Evolutionary conservation across 345 rosid species (phyloP), one percentile per base, ranked within the genome.

Genomic region (Eutrema heterophyllum): DNA sequence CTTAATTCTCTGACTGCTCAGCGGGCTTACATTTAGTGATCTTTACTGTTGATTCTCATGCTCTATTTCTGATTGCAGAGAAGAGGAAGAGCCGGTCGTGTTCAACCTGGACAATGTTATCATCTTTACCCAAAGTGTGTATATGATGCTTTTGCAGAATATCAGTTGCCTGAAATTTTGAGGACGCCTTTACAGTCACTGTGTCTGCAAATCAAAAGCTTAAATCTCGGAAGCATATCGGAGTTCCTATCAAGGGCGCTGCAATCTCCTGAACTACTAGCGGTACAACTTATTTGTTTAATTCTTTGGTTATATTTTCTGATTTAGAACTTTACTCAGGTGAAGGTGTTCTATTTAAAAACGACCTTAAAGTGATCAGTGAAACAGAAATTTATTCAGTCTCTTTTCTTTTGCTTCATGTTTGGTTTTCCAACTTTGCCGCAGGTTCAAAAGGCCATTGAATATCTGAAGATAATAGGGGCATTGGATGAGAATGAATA

Each of bases 31-130:
- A 14, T 36, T 66, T 49, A 18, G 27, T n/a, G 35, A 13, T 21
- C 35, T 53, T 16, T 68, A 24, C 46, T 61, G 49, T 52, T 69
- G 54, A 62, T 64, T 67, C 27, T 55, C 55, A 59, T 77, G 58
- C 78, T 70, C 45, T 56, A 10, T 69, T 64, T 67, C 70, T 73
- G 56, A 67, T 69, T 81, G 67, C 75, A 93, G 98, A 85, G 98
- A 84, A 82, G 92, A 84, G 98, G 98, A 68, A 84, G 98, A 81
- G 96, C 97, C 36, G 97, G 98, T 35, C 92, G 98, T 70, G 94
- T 93, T 69, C 96, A 80, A 79, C 92, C 94, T 14, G 98, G 98
- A 68, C 94, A 87, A 80, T 89, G 97, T 68, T 91, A 86, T 81
- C 90, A 83, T 84, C 92, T 93, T 43, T 93, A 88, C 84, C 97